Percentiles rank a stretch among this genome's conserved stretches.
phyloP scores from a whole-genome alignment of 805 yeast species.

The Clavispora santaluciae region DNA sequence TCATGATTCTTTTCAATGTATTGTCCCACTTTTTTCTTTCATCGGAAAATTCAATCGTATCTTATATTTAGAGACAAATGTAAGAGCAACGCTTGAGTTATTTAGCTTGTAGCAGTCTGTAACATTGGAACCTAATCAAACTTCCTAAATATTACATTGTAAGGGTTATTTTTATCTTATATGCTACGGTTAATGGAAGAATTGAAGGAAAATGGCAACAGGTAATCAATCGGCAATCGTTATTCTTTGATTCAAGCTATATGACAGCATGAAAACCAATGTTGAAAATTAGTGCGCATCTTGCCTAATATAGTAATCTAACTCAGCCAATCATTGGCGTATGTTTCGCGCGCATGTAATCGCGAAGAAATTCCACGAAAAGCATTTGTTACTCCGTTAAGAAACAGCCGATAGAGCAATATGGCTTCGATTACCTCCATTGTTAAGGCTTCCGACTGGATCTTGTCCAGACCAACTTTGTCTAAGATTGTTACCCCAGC shows the following conservation, averaged over 20 bases:
- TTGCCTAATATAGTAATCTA: background rate
- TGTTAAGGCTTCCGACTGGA: conserved; percentile 70
- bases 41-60: too few relatives aligned
- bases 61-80: too few relatives aligned
- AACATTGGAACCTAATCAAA: too few relatives aligned
- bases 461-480: conserved; percentile 74
- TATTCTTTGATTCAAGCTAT: too few relatives aligned
- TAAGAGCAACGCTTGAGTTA: too few relatives aligned
- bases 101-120: too few relatives aligned
- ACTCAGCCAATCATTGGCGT: conserved; percentile 10
- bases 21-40: too few relatives aligned
- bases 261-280: too few relatives aligned
- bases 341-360: conserved; percentile 9
- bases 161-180: too few relatives aligned
- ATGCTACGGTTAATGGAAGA: too few relatives aligned
- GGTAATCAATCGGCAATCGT: too few relatives aligned
- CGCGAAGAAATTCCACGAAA: conserved; percentile 4
- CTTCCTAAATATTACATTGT: background rate
- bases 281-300: conserved; percentile 1
- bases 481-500: conserved; percentile 74
- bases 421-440: conserved; percentile 65
- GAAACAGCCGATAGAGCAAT: conserved; percentile 8
- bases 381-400: background rate
- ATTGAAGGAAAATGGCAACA: too few relatives aligned
- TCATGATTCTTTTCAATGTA: background rate